A percentile compares a stretch with the other conserved stretches of the same genome.
Evolutionary conservation across 352 stramenopile genomes (phyloP).

Genomic region (Elongisporangium anandrum): DNA sequence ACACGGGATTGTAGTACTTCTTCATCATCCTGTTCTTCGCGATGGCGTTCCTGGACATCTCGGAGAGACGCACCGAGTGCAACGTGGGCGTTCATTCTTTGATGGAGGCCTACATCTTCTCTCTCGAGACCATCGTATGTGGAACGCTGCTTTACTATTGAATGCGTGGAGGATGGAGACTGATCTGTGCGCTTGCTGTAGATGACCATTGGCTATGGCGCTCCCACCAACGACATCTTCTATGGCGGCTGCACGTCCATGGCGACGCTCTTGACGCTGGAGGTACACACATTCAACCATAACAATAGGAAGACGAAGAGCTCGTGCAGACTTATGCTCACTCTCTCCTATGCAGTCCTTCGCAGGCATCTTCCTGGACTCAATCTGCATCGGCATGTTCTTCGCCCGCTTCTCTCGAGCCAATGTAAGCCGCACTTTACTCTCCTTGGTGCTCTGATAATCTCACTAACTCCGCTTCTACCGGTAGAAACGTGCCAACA

Average conservation of each 20-base stretch:
- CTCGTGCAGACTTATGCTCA: not conserved
- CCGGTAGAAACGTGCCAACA: conserved; percentile 72
- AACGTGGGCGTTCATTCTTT: conserved; percentile 71
- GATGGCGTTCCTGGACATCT: conserved; percentile 70
- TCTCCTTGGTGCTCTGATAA: not conserved
- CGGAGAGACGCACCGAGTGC: conserved; percentile 47
- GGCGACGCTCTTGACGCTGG: conserved; percentile 68
- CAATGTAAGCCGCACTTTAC: conserved; percentile 37
- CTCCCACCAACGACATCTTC: conserved; percentile 86
- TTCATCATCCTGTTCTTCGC: conserved; percentile 82
- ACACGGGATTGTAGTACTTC: conserved; percentile 45
- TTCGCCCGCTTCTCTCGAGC: conserved; percentile 78
- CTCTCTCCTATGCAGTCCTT: conserved; percentile 49
- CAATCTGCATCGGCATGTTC: conserved; percentile 86
- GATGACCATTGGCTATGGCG: conserved; percentile 88
- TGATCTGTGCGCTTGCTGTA: conserved; percentile 12
- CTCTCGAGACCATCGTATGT: conserved; percentile 82
- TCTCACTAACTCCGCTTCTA: not conserved
- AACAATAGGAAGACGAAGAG: not conserved
- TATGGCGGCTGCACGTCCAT: conserved; percentile 81
- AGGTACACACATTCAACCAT: conserved; percentile 22
- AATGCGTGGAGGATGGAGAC: not conserved
- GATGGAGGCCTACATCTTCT: conserved; percentile 86
- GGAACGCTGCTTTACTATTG: not conserved
- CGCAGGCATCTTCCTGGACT: conserved; percentile 82